Evolutionary conservation across 2,329 filamentous ascomycete species (phyloP).

Genomic region (Diplocarpon rosae): DNA sequence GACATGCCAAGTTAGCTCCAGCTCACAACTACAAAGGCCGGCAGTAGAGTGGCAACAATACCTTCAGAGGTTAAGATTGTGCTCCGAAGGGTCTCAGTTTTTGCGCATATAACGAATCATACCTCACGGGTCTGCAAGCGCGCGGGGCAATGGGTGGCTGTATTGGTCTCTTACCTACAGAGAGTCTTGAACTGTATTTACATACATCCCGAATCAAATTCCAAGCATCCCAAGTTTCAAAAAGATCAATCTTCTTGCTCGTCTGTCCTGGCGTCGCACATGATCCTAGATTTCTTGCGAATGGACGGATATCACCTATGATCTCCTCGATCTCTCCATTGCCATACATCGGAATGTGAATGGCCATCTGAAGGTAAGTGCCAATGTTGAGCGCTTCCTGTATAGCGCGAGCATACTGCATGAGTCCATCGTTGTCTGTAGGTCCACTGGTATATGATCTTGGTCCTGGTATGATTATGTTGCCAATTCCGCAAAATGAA

Average conservation of each 20-base stretch:
- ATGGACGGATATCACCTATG: constrained; percentile 24
- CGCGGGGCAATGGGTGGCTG: constrained; percentile 15
- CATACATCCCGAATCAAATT: constrained; percentile 75
- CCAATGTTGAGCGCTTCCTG: constrained; percentile 68
- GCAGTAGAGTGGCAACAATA: constrained; percentile 15
- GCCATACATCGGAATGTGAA: constrained; percentile 77
- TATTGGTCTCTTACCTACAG: constrained; percentile 59
- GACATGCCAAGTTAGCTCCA: constrained; percentile 11
- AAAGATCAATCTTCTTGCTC: constrained; percentile 50
- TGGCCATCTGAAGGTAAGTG: constrained; percentile 65
- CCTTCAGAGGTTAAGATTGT: constrained; percentile 20
- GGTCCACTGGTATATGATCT: constrained; percentile 43
- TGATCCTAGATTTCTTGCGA: constrained; percentile 25
- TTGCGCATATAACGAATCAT: constrained; percentile 7
- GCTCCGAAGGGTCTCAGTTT: constrained; percentile 23
- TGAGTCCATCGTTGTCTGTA: constrained; percentile 40
- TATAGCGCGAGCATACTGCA: constrained; percentile 75
- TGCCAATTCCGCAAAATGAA: constrained; percentile 83
- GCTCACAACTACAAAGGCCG: not conserved
- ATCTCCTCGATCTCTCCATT: constrained; percentile 43
- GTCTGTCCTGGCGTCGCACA: constrained; percentile 20
- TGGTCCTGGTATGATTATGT: constrained; percentile 73
- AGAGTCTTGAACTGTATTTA: constrained; percentile 71
- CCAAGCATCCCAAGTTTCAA: constrained; percentile 88
- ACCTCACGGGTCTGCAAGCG: constrained; percentile 12